Percentiles rank a stretch among this genome's conserved stretches.
phyloP scores from a whole-genome alignment of 169 alveolate species.

The Cryptosporidium tyzzeri region DNA sequence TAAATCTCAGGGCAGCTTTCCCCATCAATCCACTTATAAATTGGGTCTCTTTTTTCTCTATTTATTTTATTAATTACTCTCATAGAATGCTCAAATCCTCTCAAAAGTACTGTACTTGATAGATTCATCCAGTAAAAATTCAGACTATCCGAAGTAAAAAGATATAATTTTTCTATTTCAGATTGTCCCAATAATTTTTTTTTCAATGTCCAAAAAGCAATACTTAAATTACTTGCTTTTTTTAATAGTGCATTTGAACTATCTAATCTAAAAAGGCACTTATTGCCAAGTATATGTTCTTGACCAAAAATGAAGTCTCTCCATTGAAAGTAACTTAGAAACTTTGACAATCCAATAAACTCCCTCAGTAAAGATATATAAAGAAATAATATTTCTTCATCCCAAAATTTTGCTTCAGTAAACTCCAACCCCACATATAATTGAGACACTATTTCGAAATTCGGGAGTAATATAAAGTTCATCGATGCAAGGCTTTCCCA shows the following conservation, averaged over 20 bases:
- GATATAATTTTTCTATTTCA: slow-evolving; percentile 17
- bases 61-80: neutral
- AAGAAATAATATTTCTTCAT: slow-evolving; percentile 19
- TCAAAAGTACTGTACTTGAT: slow-evolving; percentile 1
- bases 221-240: slow-evolving; percentile 11
- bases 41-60: neutral
- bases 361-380: slow-evolving; percentile 35
- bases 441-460: slow-evolving; percentile 38
- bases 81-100: neutral
- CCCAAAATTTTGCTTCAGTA: slow-evolving; percentile 22
- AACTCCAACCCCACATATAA: slow-evolving; percentile 37
- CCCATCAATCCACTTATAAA: neutral
- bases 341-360: slow-evolving; percentile 5
- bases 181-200: slow-evolving; percentile 19
- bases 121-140: slow-evolving; percentile 25
- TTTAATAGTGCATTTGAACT: neutral
- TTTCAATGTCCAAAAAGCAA: slow-evolving; percentile 50
- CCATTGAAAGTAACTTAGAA: slow-evolving; percentile 26
- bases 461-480: slow-evolving; percentile 30
- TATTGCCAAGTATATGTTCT: slow-evolving; percentile 26
- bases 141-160: slow-evolving; percentile 17
- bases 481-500: neutral
- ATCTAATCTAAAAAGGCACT: neutral
- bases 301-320: slow-evolving; percentile 42
- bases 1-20: neutral